These are phyloP conservation scores for Ampelomyces quisqualis DNA, from an alignment of 2,329 filamentous ascomycete genomes.

Conservation along the genomic window DNA sequence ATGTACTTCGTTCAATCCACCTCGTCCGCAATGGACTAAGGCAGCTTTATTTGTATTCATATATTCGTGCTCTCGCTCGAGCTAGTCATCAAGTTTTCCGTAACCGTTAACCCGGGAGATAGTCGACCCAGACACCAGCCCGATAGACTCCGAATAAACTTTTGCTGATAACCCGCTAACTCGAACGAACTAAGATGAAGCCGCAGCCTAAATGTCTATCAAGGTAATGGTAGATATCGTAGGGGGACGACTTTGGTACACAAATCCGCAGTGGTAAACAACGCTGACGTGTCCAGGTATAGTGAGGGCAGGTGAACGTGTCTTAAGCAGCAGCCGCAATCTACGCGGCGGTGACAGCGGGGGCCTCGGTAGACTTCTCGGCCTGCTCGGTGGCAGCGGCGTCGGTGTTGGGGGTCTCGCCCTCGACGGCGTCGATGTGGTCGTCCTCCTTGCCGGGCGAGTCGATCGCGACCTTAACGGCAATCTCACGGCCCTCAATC, in stretches of 20 bases:
- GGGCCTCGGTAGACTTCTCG: constrained; percentile 24
- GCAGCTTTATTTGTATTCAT: constrained; percentile 16
- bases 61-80: constrained; percentile 17
- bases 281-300: constrained; percentile 16
- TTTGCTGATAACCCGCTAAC: constrained; percentile 31
- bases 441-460: constrained; percentile 98
- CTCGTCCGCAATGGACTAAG: constrained; percentile 2
- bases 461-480: constrained; percentile 99
- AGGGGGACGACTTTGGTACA: constrained; percentile 22
- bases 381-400: constrained; percentile 21
- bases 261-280: constrained; percentile 29
- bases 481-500: constrained; percentile 97
- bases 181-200: constrained; percentile 34
- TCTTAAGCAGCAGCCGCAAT: constrained; percentile 26
- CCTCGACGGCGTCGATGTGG: constrained; percentile 54
- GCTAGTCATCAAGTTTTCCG: constrained; percentile 28
- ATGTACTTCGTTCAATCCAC: neutral
- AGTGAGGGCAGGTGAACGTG: constrained; percentile 9
- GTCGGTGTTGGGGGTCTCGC: constrained; percentile 39
- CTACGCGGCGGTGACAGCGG: constrained; percentile 39
- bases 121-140: constrained; percentile 34
- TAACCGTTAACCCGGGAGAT: constrained; percentile 22
- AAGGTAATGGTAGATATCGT: constrained; percentile 31
- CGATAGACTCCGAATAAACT: constrained; percentile 35
- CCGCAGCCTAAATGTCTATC: constrained; percentile 33